Percentiles rank a stretch among this genome's conserved stretches.
These are phyloP conservation scores for Globisporangium splendens DNA, from an alignment of 352 stramenopile species.

Conservation along the genomic window DNA sequence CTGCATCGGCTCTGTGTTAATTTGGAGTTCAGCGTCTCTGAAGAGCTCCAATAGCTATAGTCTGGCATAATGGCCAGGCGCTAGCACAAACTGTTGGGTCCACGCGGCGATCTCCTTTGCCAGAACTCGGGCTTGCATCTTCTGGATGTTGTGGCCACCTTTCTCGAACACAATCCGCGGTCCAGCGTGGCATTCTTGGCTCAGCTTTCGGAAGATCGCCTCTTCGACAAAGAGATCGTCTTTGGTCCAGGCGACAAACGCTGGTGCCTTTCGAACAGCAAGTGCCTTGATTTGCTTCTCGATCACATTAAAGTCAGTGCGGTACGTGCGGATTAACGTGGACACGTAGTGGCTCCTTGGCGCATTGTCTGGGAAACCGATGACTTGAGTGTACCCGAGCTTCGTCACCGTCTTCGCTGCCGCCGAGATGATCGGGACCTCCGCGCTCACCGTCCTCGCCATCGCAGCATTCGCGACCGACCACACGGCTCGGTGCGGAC, in stretches of 20 bases:
- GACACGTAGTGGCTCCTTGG: neutral
- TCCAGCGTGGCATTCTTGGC: neutral
- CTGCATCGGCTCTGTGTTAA: too few relatives aligned
- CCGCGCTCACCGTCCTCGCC: conserved; percentile 13
- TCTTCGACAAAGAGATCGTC: neutral
- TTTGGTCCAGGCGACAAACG: neutral
- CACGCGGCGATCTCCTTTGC: neutral
- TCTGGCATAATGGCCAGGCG: neutral
- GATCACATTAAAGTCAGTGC: neutral
- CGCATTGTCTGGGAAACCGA: neutral
- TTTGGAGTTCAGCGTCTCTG: too few relatives aligned
- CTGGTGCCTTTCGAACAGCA: conserved; percentile 1
- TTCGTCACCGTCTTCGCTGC: neutral
- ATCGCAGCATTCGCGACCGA: conserved; percentile 11
- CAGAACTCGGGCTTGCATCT: neutral
- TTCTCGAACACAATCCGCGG: neutral
- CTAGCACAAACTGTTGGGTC: neutral
- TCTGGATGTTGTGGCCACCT: neutral
- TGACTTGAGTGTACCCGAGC: neutral
- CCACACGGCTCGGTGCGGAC: conserved; percentile 16
- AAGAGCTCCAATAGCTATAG: too few relatives aligned
- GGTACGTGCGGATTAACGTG: neutral
- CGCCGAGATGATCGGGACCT: conserved; percentile 11
- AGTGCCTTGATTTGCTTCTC: neutral
- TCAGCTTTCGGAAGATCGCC: neutral